Conservation (phyloP, 176 grass and related monocot genomes). For the Hsuehochloa calcarea region DNA sequence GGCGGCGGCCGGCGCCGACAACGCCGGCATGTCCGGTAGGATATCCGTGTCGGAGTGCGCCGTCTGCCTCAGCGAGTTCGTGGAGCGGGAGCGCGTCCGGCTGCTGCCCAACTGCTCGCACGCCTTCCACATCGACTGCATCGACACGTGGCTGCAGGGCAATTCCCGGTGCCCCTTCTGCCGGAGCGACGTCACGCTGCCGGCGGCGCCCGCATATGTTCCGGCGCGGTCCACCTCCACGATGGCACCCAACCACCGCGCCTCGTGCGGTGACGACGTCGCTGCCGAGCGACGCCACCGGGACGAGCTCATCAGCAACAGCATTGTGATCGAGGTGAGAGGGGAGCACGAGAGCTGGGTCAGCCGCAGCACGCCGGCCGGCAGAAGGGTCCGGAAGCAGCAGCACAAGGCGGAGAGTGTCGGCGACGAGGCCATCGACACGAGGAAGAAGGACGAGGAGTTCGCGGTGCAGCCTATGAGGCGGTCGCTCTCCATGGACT, state of each 20-base stretch:
- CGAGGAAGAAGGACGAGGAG: slow-evolving; percentile 40
- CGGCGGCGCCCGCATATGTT: not conserved
- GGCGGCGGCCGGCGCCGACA: not conserved
- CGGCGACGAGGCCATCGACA: slow-evolving; percentile 79
- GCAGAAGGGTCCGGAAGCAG: not conserved
- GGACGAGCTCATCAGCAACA: not conserved
- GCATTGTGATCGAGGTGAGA: slow-evolving; percentile 55
- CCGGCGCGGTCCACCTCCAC: not conserved
- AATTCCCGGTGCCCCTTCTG: slow-evolving; percentile 82
- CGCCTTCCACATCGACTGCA: slow-evolving; percentile 95
- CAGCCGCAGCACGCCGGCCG: not conserved
- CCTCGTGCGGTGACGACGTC: not conserved
- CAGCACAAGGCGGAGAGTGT: slow-evolving; percentile 43
- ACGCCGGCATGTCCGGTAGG: not conserved
- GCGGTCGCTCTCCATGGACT: slow-evolving; percentile 86
- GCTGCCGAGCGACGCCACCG: not conserved
- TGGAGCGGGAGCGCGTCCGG: slow-evolving; percentile 67
- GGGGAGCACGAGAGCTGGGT: slow-evolving; percentile 43
- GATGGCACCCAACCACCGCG: not conserved
- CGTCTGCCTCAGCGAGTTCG: slow-evolving; percentile 82
- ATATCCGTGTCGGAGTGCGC: slow-evolving; percentile 69
- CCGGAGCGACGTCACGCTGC: slow-evolving; percentile 54
- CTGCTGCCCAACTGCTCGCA: slow-evolving; percentile 82
- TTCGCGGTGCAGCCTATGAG: slow-evolving; percentile 64
- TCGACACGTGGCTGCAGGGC: slow-evolving; percentile 90